phyloP scores from a whole-genome alignment of 768 basidiomycete genomes.

The Amanita rimosa region DNA sequence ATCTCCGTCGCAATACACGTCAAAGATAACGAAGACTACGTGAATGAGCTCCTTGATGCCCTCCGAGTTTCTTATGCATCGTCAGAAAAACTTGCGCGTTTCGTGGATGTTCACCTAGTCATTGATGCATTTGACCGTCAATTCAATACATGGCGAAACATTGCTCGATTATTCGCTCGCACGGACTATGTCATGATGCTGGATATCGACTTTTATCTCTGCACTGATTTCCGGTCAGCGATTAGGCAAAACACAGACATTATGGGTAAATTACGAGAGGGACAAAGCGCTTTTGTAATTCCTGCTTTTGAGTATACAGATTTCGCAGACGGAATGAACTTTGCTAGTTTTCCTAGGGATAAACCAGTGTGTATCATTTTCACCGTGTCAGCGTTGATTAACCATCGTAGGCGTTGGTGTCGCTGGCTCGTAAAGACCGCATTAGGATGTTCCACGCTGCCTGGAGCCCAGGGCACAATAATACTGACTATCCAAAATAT shows the following conservation, averaged over 20 bases:
- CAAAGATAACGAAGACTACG: slow-evolving; percentile 34
- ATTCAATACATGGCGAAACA: slow-evolving; percentile 87
- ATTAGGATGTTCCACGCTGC: slow-evolving; percentile 70
- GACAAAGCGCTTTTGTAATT: slow-evolving; percentile 63
- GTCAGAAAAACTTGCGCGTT: slow-evolving; percentile 49
- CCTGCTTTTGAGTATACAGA: slow-evolving; percentile 78
- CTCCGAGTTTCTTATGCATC: slow-evolving; percentile 60
- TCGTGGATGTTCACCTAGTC: slow-evolving; percentile 81
- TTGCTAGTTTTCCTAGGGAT: slow-evolving; percentile 48
- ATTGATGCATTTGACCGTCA: slow-evolving; percentile 74
- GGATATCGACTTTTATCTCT: slow-evolving; percentile 80
- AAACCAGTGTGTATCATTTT: slow-evolving; percentile 41
- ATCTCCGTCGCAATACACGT: slow-evolving; percentile 80
- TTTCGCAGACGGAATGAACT: slow-evolving; percentile 52
- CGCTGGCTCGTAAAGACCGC: slow-evolving; percentile 41
- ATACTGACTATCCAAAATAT: slow-evolving; percentile 67
- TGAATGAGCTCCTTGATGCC: slow-evolving; percentile 42
- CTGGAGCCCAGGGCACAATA: slow-evolving; percentile 74
- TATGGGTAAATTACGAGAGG: slow-evolving; percentile 40
- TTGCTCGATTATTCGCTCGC: slow-evolving; percentile 72
- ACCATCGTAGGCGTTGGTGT: slow-evolving; percentile 35
- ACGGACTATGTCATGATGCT: slow-evolving; percentile 86
- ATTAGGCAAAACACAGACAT: slow-evolving; percentile 33
- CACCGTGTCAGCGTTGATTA: neutral
- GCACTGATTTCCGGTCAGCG: slow-evolving; percentile 65